Percentiles rank a stretch among this genome's conserved stretches.
Evolutionary conservation across 2,329 filamentous ascomycete species (phyloP).

Genomic region (Pyricularia pennisetigena): DNA sequence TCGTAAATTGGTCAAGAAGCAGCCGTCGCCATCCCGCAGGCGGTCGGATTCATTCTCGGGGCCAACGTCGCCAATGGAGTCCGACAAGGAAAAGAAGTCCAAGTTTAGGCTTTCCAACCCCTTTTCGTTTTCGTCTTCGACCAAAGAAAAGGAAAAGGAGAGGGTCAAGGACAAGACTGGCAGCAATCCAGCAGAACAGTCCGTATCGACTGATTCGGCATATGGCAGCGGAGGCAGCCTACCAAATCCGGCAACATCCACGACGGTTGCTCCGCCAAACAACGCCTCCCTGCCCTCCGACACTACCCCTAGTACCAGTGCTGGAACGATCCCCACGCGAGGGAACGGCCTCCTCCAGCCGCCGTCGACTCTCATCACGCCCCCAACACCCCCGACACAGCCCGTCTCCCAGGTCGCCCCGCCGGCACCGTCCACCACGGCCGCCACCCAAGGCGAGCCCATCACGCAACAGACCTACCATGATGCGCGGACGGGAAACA

Average conservation of each 20-base stretch:
- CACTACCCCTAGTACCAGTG: not conserved
- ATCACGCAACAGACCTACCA: slow-evolving; percentile 2
- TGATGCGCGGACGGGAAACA: slow-evolving; percentile 1
- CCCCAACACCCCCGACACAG: slow-evolving; percentile 1
- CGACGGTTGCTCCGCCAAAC: not conserved
- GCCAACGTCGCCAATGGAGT: not conserved
- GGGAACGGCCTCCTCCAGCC: not conserved
- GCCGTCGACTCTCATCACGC: not conserved
- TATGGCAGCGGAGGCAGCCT: not conserved
- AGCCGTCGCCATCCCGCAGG: not conserved
- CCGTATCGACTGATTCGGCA: not conserved
- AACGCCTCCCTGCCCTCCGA: not conserved
- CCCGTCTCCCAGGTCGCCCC: not conserved
- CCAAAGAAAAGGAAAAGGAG: not conserved
- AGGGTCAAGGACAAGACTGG: not conserved
- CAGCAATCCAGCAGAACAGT: not conserved
- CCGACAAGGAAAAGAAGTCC: not conserved
- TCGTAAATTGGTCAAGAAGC: slow-evolving; percentile 1
- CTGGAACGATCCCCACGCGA: not conserved
- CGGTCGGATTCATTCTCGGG: not conserved
- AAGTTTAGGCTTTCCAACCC: slow-evolving; percentile 2
- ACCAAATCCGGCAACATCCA: not conserved
- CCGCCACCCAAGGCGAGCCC: not conserved
- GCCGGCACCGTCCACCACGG: not conserved
- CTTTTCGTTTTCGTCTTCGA: not conserved